These are phyloP conservation scores for Hemisphaericaspora xylofermentans DNA, from an alignment of 1,139 yeast species.

Conservation along the genomic window DNA sequence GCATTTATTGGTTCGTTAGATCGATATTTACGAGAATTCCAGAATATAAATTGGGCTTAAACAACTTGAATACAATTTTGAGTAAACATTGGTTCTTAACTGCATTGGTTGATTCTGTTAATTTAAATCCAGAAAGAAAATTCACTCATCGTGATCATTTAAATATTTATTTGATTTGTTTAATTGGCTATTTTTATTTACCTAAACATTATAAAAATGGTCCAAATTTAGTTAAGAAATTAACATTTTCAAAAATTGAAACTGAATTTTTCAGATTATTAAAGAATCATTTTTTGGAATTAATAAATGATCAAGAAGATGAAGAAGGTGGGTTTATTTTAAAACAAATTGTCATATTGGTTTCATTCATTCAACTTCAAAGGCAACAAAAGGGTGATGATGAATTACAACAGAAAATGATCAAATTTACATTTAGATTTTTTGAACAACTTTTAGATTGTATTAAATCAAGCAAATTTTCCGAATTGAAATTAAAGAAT, in stretches of 20 bases:
- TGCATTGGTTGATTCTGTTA: constrained; percentile 19
- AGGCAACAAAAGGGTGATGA: constrained; percentile 10
- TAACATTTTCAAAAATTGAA: constrained; percentile 28
- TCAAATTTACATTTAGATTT: constrained; percentile 27
- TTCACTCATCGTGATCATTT: constrained; percentile 17
- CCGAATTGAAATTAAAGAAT: constrained; percentile 6
- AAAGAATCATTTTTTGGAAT: constrained; percentile 11
- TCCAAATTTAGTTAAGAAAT: constrained; percentile 24
- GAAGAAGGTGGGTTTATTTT: constrained; percentile 17
- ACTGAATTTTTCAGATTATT: constrained; percentile 21
- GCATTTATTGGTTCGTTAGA: constrained; percentile 52
- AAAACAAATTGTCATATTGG: constrained; percentile 27
- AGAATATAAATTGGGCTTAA: constrained; percentile 42
- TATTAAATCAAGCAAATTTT: constrained; percentile 20
- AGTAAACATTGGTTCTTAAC: constrained; percentile 33
- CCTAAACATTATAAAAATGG: constrained; percentile 30
- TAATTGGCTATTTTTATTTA: constrained; percentile 29
- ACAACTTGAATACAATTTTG: constrained; percentile 36
- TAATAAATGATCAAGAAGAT: constrained; percentile 10
- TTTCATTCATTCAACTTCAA: constrained; percentile 20
- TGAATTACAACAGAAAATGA: constrained; percentile 17
- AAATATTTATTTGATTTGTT: constrained; percentile 25
- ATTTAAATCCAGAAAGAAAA: constrained; percentile 6
- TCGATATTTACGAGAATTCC: constrained; percentile 55
- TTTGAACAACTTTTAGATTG: constrained; percentile 31